These are phyloP conservation scores for Fraxinus anomala DNA, from an alignment of 257 asterid species.

Conservation along the genomic window DNA sequence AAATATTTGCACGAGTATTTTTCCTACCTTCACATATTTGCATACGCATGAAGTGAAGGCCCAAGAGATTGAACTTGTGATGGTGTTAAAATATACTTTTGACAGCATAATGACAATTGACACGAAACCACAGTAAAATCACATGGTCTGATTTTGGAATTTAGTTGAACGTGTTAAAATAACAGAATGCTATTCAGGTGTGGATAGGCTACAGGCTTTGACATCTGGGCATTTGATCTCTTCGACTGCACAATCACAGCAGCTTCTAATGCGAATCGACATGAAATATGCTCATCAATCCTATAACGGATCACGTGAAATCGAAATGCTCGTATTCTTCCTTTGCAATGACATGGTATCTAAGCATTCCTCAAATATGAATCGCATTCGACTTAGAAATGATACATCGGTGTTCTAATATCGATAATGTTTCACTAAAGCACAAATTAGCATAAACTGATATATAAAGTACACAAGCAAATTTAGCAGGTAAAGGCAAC, in stretches of 20 bases:
- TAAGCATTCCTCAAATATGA: not conserved
- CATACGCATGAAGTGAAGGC: not conserved
- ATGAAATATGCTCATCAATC: slow-evolving; percentile 16
- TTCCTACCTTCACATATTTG: no score
- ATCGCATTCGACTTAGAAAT: not conserved
- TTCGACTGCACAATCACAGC: not conserved
- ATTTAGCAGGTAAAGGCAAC: not conserved
- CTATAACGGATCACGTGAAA: slow-evolving; percentile 1
- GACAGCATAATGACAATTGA: not conserved
- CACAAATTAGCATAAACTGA: not conserved
- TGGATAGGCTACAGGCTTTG: not conserved
- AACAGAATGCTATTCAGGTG: not conserved
- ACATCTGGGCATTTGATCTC: not conserved
- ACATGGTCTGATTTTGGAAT: not conserved
- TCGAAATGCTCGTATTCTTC: slow-evolving; percentile 11
- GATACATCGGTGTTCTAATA: not conserved
- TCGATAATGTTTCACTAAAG: not conserved
- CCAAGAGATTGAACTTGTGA: not conserved
- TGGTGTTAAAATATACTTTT: not conserved
- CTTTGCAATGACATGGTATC: not conserved
- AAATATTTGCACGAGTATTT: not conserved
- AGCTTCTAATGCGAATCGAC: slow-evolving; percentile 6
- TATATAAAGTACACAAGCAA: slow-evolving; percentile 5
- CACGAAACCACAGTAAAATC: not conserved
- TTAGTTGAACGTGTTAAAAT: not conserved